These are phyloP conservation scores for Ceratobasidium sp. DNA, from an alignment of 1,284 basidiomycete species.

Conservation along the genomic window DNA sequence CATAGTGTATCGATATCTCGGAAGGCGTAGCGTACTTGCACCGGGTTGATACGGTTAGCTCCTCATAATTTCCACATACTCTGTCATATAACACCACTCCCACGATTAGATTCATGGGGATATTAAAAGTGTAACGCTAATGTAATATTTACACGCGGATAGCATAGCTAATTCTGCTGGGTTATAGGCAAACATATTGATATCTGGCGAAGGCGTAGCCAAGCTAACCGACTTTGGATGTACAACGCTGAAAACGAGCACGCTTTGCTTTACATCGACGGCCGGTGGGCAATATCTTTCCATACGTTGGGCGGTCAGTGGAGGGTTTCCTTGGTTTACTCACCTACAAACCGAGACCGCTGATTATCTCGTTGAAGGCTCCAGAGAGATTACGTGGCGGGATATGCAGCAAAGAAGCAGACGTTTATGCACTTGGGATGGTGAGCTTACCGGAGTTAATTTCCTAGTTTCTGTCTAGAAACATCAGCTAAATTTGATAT, in stretches of 20 bases:
- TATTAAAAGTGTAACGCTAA: not conserved
- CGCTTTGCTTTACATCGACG: not conserved
- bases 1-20: constrained; percentile 5
- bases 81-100: no score
- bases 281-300: not conserved
- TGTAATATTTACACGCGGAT: not conserved
- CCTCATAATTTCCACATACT: not conserved
- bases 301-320: no score
- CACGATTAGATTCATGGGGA: not conserved
- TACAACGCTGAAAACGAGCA: not conserved
- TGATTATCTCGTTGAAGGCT: no score
- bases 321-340: not conserved
- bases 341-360: no score
- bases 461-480: no score
- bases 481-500: no score
- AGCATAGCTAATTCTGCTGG: no score
- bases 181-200: no score
- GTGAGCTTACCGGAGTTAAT: not conserved
- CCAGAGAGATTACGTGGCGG: no score
- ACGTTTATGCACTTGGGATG: constrained; percentile 26
- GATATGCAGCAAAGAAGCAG: constrained; percentile 9
- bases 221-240: no score
- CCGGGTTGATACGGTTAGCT: not conserved
- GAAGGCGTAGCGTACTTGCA: constrained; percentile 4
- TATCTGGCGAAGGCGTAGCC: no score